Evolutionary conservation across 768 basidiomycete species (phyloP), one percentile per base, ranked within the genome.

Genomic region (Hericium coralloides): DNA sequence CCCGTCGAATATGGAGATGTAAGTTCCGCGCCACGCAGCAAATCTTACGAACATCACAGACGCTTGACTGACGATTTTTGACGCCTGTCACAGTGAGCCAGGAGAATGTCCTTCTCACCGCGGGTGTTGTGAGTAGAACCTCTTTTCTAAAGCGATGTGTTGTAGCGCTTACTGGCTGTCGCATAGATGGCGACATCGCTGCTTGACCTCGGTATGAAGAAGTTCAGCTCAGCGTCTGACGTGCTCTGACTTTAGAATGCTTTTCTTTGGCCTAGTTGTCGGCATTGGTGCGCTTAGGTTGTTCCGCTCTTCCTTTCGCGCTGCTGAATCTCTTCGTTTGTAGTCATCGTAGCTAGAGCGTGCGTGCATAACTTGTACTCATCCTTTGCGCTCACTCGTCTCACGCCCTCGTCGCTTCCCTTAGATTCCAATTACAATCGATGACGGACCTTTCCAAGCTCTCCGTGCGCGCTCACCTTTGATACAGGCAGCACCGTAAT

Each of bases 301-400:
- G 43, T 20, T 2, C 12, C 0, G 9, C 10, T 7, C n/a, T 45
- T 9, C 9, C 18, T 52, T 2, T 31, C 17, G n/a, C n/a, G 4
- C 3, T 7, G 20, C 1, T 18, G 38, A 36, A 4, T 17, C 8
- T 31, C 7, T 38, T 38, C 51, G 9, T 15, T 3, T 20, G 12
- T 26, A 83, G 82, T 72, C 23, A 79, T 82, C 58, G 79, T 79
- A 1, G 73, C 65, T 38, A 82, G 79, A 73, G 75, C 77, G 79
- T 82, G 51, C 49, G 78, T 65, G 31, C 22, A 57, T 14, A 20
- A 39, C 39, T 51, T 25, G 26, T n/a, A 37, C n/a, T 20, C 31
- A 2, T 10, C 22, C 59, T 12, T 5, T n/a, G 31, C n/a, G n/a
- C n/a, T n/a, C n/a, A n/a, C 25, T 6, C 55, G 59, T 50, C 60